Conservation (phyloP, 148 eudicot species). For the Diospyros kaki region DNA sequence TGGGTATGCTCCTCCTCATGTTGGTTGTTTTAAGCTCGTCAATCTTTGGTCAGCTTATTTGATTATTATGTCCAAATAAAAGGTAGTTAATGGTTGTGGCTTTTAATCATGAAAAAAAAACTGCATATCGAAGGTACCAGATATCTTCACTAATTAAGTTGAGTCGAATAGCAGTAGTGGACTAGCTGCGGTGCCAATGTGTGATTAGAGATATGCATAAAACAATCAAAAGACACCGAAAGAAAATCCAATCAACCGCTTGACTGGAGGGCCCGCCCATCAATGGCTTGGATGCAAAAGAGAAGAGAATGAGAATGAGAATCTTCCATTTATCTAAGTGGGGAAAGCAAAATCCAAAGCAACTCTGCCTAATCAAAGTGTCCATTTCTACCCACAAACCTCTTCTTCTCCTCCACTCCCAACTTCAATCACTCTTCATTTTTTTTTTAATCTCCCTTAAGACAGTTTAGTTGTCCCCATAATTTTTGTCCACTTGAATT, state of each 20-base stretch:
- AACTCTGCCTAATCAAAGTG: conserved; percentile 21
- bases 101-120: no score
- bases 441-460: not conserved
- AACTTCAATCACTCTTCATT: conserved; percentile 2
- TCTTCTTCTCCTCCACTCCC: not conserved
- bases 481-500: not conserved
- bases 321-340: conserved; percentile 9
- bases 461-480: not conserved
- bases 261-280: conserved; percentile 20
- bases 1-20: no score
- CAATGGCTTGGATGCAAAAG: no score
- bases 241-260: conserved; percentile 31
- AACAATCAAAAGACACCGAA: conserved; percentile 10
- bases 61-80: no score
- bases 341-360: conserved; percentile 20
- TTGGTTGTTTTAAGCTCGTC: no score
- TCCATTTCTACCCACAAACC: conserved; percentile 12
- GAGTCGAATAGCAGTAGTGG: no score
- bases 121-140: no score
- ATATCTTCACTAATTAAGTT: no score
- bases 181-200: no score
- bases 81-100: no score
- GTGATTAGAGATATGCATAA: no score
- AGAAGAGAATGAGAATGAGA: not conserved
- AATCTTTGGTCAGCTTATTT: no score